These are phyloP conservation scores for Ceratocystis variospora DNA, from an alignment of 2,329 filamentous ascomycete genomes.

Conservation along the genomic window DNA sequence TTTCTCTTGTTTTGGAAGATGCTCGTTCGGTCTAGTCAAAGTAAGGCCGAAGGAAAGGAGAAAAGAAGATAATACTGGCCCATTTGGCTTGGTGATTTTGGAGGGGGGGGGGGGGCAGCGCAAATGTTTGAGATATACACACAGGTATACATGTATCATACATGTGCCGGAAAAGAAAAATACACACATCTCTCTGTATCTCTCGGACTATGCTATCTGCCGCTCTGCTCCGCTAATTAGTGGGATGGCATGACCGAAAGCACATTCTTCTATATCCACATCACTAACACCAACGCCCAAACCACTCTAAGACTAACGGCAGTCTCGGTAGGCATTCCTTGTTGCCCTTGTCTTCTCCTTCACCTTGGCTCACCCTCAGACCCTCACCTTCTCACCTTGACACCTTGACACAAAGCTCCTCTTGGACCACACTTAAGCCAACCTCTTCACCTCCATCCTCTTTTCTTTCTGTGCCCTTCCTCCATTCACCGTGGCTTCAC, in stretches of 20 bases:
- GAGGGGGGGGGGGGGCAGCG: not conserved
- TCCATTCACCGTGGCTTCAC: conserved; percentile 6
- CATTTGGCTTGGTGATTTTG: not conserved
- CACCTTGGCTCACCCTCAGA: not conserved
- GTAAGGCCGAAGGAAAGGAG: no score
- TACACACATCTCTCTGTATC: not conserved
- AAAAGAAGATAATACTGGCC: not conserved
- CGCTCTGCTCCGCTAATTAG: not conserved
- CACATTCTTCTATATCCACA: not conserved
- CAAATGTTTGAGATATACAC: no score
- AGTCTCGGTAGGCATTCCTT: not conserved
- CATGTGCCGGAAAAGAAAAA: no score
- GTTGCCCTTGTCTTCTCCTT: not conserved
- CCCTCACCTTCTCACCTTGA: not conserved
- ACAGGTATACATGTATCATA: no score
- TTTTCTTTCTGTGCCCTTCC: not conserved
- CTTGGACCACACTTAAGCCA: not conserved
- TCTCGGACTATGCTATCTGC: not conserved
- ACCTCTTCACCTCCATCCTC: not conserved
- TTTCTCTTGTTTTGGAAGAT: no score
- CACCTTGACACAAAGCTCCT: not conserved
- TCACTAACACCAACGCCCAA: not conserved
- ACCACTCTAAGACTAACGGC: not conserved
- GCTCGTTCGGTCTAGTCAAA: no score
- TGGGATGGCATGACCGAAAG: not conserved